Percentiles rank a stretch among this genome's conserved stretches.
These are phyloP conservation scores for Xylariomycetidae sp. DNA, from an alignment of 2,329 filamentous ascomycete species.

Conservation along the genomic window DNA sequence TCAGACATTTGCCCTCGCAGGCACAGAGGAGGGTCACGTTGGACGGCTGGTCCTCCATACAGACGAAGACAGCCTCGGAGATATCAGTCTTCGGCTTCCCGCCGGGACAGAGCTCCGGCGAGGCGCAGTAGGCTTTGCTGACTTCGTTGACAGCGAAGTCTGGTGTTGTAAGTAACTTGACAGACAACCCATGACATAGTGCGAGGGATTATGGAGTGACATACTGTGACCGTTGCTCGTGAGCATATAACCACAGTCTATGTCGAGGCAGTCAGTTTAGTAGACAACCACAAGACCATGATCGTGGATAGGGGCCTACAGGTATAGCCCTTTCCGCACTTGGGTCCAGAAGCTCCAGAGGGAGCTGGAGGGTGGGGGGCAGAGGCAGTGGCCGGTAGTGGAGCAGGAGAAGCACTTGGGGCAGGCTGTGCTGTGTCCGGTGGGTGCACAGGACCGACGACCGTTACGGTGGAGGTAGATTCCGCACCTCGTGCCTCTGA, in stretches of 20 bases:
- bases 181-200: not conserved
- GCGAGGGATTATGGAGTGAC: constrained; percentile 5
- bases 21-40: constrained; percentile 25
- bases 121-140: constrained; percentile 25
- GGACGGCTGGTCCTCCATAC: constrained; percentile 25
- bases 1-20: constrained; percentile 23
- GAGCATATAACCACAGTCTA: constrained; percentile 28
- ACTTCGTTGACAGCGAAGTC: constrained; percentile 22
- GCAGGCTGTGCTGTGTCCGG: not conserved
- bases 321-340: constrained; percentile 29
- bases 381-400: constrained; percentile 2
- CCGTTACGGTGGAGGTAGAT: no score
- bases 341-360: constrained; percentile 11
- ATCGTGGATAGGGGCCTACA: no score
- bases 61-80: constrained; percentile 25
- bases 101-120: constrained; percentile 18
- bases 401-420: constrained; percentile 5
- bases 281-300: no score
- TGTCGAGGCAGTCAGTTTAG: no score
- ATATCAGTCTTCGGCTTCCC: constrained; percentile 22
- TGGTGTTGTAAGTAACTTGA: constrained; percentile 5
- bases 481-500: no score
- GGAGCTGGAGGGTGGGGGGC: constrained; percentile 3
- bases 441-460: no score
- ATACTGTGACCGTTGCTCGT: constrained; percentile 22